Base-by-base conservation (phyloP, 2,329 filamentous ascomycete species). In the Pseudopyricularia cyperi region DNA sequence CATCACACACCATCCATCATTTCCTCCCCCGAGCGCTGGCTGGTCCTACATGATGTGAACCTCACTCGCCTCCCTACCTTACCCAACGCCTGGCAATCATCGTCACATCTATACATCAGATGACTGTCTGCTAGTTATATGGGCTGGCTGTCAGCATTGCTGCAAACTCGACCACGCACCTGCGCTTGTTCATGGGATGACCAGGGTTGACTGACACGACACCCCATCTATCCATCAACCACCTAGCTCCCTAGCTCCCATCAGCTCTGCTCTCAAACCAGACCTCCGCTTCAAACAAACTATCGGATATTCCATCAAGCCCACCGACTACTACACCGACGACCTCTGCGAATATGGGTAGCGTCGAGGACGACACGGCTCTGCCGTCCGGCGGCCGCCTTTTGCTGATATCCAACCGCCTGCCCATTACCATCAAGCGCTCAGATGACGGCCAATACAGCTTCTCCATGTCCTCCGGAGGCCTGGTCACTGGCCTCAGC, bases 381-480 rank as follows among this genome's bases (percentile, higher is more conserved):
- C 61, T 62, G 33, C 39, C 39, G 12, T 22, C 39, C 19, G 63
- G 67, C 7, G 73, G 74, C 56, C 71, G 79, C 57, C 76, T 96
- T 51, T 79, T 96, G 50, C 82, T 97, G 48, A 83, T 96, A 60
- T 96, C 91, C 34, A 98, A 98, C 66, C 87, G 93, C 52, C 77
- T 97, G 42, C 91, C 93, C 54, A 94, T 97, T 67, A 97, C 91
- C 57, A 95, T 97, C 71, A 96, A 96, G 72, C 85, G 88, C 59
- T 85, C 85, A 51, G 88, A 93, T 51, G 88, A 95, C 74, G 90
- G 89, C 62, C 85, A 85, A 66, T 98, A 95, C 72, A 80, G 83
- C 63, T 95, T 95, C 68, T 89, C 86, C 65, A 95, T 96, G 87
- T 97, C 91, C 47, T 97, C 93, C 2, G 93, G 93, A 53, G 93